phyloP scores from a whole-genome alignment of 139 green algal genomes.

The Tetradesmus lagerheimii region DNA sequence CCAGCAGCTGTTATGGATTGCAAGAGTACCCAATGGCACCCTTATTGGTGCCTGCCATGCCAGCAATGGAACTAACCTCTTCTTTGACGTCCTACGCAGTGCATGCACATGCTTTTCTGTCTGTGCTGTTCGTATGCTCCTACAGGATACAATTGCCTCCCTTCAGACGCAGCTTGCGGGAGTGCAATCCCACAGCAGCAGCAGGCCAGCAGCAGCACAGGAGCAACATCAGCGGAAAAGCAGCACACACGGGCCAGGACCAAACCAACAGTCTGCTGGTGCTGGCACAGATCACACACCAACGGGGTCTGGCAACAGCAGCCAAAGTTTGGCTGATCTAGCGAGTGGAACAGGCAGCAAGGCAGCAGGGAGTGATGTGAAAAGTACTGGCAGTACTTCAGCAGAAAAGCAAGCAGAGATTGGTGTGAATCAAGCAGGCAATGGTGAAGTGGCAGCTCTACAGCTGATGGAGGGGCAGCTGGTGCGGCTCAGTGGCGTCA shows the following conservation, averaged over 20 bases:
- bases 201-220: background rate
- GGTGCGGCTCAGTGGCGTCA: constrained; percentile 12
- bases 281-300: background rate
- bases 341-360: background rate
- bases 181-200: background rate
- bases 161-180: constrained; percentile 1
- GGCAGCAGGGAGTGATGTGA: background rate
- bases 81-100: background rate
- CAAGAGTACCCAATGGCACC: no score
- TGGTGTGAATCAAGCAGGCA: no score
- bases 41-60: no score
- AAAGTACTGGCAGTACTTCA: background rate
- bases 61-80: no score
- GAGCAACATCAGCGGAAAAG: background rate
- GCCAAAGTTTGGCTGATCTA: no score
- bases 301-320: background rate
- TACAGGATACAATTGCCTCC: background rate
- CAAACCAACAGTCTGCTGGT: background rate
- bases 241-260: background rate
- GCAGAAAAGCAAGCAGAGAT: background rate
- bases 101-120: no score
- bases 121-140: no score
- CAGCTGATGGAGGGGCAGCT: constrained; percentile 34
- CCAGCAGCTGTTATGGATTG: background rate
- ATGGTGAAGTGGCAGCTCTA: background rate